Base-by-base conservation (phyloP, 352 stramenopile species). In the Pythium dissimile region DNA sequence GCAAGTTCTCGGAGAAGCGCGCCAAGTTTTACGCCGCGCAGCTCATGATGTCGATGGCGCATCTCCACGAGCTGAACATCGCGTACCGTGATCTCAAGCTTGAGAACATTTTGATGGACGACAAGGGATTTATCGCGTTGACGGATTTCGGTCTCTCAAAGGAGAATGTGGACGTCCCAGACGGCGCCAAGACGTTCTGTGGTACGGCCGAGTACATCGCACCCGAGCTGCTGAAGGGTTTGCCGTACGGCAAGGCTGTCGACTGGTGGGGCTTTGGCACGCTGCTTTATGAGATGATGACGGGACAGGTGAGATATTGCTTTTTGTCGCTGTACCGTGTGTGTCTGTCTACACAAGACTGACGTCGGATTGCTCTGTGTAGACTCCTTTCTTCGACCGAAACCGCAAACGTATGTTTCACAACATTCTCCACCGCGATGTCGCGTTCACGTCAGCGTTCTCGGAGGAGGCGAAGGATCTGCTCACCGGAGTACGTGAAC, bases 231-330 rank as follows among this genome's bases (percentile, higher is more conserved):
- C 70, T 97, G 16, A 91, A 92, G 72, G 88, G 89, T 15, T 68
- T 95, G 51, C 78, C 80, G 23, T 97, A 98, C 65, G 86, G 87
- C 41, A 88, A 90, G 62, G 80, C 84, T 13, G 92, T 98, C 13
- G 92, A 98, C 65, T 98, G 90, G 90, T 98, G 92, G 92, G 85
- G 84, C 30, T 96, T 98, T 61, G 92, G 92, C 20, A 97, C 82
- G 18, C 73, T 98, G 35, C 72, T 97, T 45, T 98, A 97, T 73
- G 94, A 98, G 77, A 97, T 98, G 88, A 96, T 98, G 72, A 92
- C 88, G 9, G 92, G 93, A 20, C 69, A 82, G 63, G 68, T 75
- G 41, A 23, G 56, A 58, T 48, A 1, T n/a, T 48, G 12, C 20
- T 47, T 4, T 35, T 34, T 11, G 15, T 44, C 28, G 10, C 32